These are phyloP conservation scores for Fraxinus latifolia DNA, from an alignment of 305 asterid genomes.

Conservation along the genomic window DNA sequence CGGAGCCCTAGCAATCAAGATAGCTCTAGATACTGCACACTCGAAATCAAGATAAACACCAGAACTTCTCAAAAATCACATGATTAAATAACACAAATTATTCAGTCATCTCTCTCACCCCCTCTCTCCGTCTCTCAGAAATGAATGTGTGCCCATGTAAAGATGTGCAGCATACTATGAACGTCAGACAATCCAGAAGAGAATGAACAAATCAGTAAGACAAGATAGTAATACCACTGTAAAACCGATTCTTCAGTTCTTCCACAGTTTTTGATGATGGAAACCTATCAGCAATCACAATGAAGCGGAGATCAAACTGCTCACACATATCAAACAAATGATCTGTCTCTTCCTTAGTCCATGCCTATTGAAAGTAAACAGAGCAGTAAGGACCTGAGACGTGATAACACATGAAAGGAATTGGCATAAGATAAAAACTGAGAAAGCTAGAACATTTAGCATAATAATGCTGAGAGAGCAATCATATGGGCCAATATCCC, in stretches of 20 bases:
- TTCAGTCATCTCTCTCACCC: background rate
- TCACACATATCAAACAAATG: conserved; percentile 81
- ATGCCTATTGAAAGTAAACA: conserved; percentile 43
- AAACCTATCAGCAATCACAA: conserved; percentile 84
- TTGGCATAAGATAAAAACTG: conserved; percentile 22
- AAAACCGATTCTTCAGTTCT: conserved; percentile 85
- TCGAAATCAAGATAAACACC: conserved; percentile 20
- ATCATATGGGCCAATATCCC: conserved; percentile 1
- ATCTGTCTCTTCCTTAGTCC: conserved; percentile 98
- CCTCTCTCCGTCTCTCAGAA: background rate
- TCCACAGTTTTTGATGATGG: conserved; percentile 77
- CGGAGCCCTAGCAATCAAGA: conserved; percentile 71
- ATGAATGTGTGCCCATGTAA: background rate
- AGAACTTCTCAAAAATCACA: conserved; percentile 20
- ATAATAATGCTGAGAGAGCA: background rate
- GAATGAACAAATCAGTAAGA: conserved; percentile 1
- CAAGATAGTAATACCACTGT: conserved; percentile 54
- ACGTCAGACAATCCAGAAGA: conserved; percentile 13
- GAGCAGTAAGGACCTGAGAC: conserved; percentile 18
- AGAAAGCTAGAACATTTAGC: conserved; percentile 3
- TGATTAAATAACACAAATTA: conserved; percentile 10
- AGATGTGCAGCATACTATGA: background rate
- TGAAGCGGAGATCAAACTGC: conserved; percentile 86
- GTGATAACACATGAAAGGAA: conserved; percentile 18
- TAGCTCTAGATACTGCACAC: conserved; percentile 58